Percentiles rank a stretch among this genome's conserved stretches.
These are phyloP conservation scores for Cyberlindnera xishuangbannaensis DNA, from an alignment of 805 yeast species.

Conservation along the genomic window DNA sequence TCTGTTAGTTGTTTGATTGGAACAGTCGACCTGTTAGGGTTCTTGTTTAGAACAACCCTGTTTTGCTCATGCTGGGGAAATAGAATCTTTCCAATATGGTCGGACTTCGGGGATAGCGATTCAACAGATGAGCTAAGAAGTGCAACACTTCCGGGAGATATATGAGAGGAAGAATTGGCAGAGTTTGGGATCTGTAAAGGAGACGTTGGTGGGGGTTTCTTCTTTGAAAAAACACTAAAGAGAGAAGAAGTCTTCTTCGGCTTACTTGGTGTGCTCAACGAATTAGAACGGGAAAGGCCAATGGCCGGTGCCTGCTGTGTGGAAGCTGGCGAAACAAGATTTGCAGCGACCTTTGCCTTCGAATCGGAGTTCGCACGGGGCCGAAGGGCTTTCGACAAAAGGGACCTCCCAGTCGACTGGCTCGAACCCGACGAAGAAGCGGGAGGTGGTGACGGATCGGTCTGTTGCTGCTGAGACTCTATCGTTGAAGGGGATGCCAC, in stretches of 20 bases:
- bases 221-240: constrained; percentile 27
- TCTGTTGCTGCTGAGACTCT: constrained; percentile 1
- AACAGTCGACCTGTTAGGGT: constrained; percentile 33
- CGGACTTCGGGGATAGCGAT: constrained; percentile 11
- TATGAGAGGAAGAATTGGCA: constrained; percentile 5
- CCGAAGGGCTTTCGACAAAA: constrained; percentile 21
- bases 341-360: constrained; percentile 4
- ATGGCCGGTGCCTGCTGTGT: neutral
- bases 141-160: constrained; percentile 8
- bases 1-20: constrained; percentile 28
- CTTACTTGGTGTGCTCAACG: constrained; percentile 13
- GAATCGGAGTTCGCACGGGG: constrained; percentile 24
- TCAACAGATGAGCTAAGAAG: constrained; percentile 12
- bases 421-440: neutral
- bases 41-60: constrained; percentile 40
- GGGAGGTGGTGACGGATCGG: neutral
- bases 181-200: constrained; percentile 16
- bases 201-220: constrained; percentile 20
- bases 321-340: too few species aligned
- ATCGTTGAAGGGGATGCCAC: constrained; percentile 11
- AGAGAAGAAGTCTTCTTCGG: constrained; percentile 23
- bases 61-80: constrained; percentile 12
- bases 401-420: constrained; percentile 11
- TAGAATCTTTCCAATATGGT: constrained; percentile 2
- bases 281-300: constrained; percentile 17